phyloP scores from a whole-genome alignment of 768 basidiomycete genomes.

The Russula lepida region DNA sequence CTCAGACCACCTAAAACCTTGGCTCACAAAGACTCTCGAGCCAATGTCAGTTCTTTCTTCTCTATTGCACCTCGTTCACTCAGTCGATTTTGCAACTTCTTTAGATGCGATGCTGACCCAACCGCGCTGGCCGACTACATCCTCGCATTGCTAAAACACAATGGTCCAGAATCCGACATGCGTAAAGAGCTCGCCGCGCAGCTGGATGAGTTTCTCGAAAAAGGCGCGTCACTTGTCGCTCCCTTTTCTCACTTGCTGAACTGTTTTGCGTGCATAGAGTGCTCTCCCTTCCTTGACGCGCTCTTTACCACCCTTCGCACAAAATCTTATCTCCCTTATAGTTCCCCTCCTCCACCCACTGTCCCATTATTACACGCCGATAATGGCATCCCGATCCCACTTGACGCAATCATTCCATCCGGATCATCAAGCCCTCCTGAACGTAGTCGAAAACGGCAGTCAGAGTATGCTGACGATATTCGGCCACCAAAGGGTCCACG shows the following conservation, averaged over 20 bases:
- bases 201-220: constrained; percentile 89
- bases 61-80: constrained; percentile 3
- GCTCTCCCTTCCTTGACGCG: constrained; percentile 67
- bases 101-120: constrained; percentile 94
- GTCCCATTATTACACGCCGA: constrained; percentile 36
- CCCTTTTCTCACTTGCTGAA: constrained; percentile 12
- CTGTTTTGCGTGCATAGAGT: constrained; percentile 39
- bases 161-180: constrained; percentile 75
- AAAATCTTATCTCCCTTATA: constrained; percentile 78
- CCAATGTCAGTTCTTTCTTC: constrained; percentile 54
- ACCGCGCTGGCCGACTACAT: constrained; percentile 90
- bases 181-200: constrained; percentile 67
- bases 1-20: constrained; percentile 64
- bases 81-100: background rate
- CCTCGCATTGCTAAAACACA: constrained; percentile 86
- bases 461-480: constrained; percentile 50
- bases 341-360: constrained; percentile 31
- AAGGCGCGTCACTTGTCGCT: constrained; percentile 42
- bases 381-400: constrained; percentile 71
- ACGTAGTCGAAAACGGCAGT: constrained; percentile 56
- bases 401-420: constrained; percentile 53
- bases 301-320: constrained; percentile 80
- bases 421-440: constrained; percentile 38
- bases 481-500: constrained; percentile 68
- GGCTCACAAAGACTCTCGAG: constrained; percentile 83